Percentiles rank a stretch among this genome's conserved stretches.
phyloP scores from a whole-genome alignment of 129 eudicot genomes.

The Solidago caesia region DNA sequence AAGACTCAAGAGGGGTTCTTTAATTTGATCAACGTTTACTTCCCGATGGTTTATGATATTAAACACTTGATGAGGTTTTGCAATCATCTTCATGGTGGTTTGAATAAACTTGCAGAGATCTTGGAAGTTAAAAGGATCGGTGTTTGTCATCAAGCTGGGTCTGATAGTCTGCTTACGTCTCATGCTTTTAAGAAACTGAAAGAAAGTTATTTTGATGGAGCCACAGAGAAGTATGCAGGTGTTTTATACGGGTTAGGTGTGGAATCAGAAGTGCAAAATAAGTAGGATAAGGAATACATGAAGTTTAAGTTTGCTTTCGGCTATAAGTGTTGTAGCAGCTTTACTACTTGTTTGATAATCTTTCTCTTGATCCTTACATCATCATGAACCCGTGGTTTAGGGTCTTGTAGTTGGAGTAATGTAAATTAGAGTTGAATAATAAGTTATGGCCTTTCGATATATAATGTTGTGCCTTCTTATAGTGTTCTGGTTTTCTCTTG shows the following conservation, averaged over 20 bases:
- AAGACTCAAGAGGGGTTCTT: conserved; percentile 47
- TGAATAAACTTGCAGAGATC: conserved; percentile 42
- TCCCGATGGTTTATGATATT: conserved; percentile 48
- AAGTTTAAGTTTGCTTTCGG: conserved; percentile 21
- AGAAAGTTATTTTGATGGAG: conserved; percentile 38
- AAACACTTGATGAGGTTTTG: conserved; percentile 52
- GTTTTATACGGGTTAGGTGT: conserved; percentile 44
- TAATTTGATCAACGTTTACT: conserved; percentile 40
- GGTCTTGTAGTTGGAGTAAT: conserved; percentile 27
- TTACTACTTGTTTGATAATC: conserved; percentile 21
- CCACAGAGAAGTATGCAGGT: conserved; percentile 46
- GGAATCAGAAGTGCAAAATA: conserved; percentile 30
- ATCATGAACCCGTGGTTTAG: conserved; percentile 11
- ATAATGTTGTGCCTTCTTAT: not conserved
- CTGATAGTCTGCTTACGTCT: conserved; percentile 54
- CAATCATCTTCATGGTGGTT: conserved; percentile 51
- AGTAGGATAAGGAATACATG: conserved; percentile 11
- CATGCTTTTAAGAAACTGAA: conserved; percentile 45
- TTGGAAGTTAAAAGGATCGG: conserved; percentile 48
- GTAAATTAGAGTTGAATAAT: conserved; percentile 28
- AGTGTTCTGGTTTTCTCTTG: not conserved
- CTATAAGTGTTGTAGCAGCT: conserved; percentile 11
- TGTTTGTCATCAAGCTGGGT: conserved; percentile 56
- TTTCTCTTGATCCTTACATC: conserved; percentile 14
- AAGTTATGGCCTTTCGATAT: conserved; percentile 18